Conservation (phyloP, 352 stramenopile species). For the Pythium vanterpoolii region DNA sequence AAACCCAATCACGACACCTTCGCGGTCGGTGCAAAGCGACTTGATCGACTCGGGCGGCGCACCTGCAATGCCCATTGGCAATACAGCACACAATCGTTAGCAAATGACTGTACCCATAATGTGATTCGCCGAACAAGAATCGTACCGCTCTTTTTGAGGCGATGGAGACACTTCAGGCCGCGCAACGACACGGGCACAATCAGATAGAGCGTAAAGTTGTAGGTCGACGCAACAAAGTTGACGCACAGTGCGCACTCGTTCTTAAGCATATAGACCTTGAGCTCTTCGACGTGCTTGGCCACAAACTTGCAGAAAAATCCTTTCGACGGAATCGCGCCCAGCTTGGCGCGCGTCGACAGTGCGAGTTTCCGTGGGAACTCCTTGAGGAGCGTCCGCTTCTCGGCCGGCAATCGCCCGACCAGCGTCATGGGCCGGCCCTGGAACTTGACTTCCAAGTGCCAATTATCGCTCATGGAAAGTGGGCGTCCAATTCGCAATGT, state of each 20-base stretch:
- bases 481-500: background rate
- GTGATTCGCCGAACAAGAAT: no score
- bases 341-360: conserved; percentile 75
- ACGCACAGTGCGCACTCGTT: conserved; percentile 82
- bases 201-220: conserved; percentile 85
- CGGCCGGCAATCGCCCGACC: conserved; percentile 67
- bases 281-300: conserved; percentile 78
- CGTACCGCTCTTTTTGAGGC: conserved; percentile 74
- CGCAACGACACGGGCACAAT: conserved; percentile 63
- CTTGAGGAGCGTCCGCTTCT: conserved; percentile 73
- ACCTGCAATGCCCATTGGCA: conserved; percentile 44
- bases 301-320: conserved; percentile 90
- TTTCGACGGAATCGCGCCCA: conserved; percentile 76
- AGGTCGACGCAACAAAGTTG: conserved; percentile 76
- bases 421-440: conserved; percentile 67
- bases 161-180: conserved; percentile 74
- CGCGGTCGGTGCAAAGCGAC: conserved; percentile 78
- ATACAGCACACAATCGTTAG: no score
- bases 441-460: conserved; percentile 85
- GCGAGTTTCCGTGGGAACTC: conserved; percentile 78
- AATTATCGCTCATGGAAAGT: conserved; percentile 67
- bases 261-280: conserved; percentile 88
- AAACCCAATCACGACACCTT: conserved; percentile 84
- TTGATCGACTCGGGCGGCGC: conserved; percentile 79
- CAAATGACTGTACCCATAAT: no score